These are phyloP conservation scores for Heterobasidion parviporum DNA, from an alignment of 1,284 basidiomycete genomes.

Conservation along the genomic window DNA sequence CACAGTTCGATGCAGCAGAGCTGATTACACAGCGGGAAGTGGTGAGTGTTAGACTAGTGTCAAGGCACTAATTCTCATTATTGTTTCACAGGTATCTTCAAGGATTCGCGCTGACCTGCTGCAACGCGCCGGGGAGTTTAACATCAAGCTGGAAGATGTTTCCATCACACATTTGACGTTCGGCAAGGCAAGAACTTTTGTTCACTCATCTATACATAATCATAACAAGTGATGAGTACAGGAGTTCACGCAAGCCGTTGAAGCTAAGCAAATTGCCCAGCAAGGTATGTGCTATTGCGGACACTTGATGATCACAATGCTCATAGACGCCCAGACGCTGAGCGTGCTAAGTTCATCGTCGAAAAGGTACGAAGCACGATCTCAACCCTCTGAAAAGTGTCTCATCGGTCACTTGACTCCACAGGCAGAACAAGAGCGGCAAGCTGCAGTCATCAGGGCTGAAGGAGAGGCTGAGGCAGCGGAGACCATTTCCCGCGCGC, in stretches of 20 bases:
- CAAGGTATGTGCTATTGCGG: constrained; percentile 49
- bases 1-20: constrained; percentile 98
- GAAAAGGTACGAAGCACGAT: constrained; percentile 63
- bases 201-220: not conserved
- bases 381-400: not conserved
- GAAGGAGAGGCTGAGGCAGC: constrained; percentile 99
- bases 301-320: too few relatives aligned
- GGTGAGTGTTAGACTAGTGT: constrained; percentile 31
- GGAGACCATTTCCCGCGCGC: constrained; percentile 84
- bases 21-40: constrained; percentile 87
- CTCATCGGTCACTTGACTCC: constrained; percentile 1
- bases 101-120: constrained; percentile 90
- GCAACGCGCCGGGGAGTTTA: constrained; percentile 92
- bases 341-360: constrained; percentile 97
- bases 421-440: constrained; percentile 96
- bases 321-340: constrained; percentile 59
- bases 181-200: constrained; percentile 47
- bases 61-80: not conserved
- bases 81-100: constrained; percentile 65
- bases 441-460: constrained; percentile 95
- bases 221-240: constrained; percentile 16
- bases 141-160: constrained; percentile 94
- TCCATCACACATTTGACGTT: constrained; percentile 89
- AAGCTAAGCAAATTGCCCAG: constrained; percentile 96
- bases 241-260: constrained; percentile 93